Conservation (phyloP, 768 basidiomycete species). For the Mycena filopes region DNA sequence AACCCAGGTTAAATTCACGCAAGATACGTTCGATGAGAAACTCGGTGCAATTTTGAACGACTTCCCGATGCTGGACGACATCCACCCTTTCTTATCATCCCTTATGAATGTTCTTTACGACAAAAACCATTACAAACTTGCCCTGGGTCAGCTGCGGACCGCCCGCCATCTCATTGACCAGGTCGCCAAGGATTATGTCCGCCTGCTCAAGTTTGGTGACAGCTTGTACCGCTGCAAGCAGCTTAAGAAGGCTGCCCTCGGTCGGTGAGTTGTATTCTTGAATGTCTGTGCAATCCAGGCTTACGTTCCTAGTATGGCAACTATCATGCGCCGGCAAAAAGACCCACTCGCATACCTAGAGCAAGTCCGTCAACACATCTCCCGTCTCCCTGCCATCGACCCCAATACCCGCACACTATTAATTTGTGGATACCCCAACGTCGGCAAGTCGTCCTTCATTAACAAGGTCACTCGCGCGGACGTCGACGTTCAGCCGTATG, state of each 20-base stretch:
- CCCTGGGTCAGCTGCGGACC: slow-evolving; percentile 95
- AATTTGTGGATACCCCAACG: slow-evolving; percentile 99
- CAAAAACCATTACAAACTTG: slow-evolving; percentile 99
- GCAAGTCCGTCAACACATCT: slow-evolving; percentile 99
- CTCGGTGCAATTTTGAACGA: slow-evolving; percentile 92
- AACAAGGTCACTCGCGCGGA: slow-evolving; percentile 99
- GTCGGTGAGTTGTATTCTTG: slow-evolving; percentile 71
- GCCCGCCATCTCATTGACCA: slow-evolving; percentile 96
- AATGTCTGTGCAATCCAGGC: no score
- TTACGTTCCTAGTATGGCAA: slow-evolving; percentile 84
- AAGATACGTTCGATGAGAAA: slow-evolving; percentile 97
- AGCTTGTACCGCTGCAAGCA: slow-evolving; percentile 98
- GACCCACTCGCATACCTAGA: slow-evolving; percentile 98
- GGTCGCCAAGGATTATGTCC: slow-evolving; percentile 96
- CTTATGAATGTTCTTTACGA: slow-evolving; percentile 99
- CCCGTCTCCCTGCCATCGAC: slow-evolving; percentile 97
- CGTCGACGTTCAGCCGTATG: slow-evolving; percentile 99
- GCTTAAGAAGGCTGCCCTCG: slow-evolving; percentile 95
- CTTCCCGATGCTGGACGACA: slow-evolving; percentile 97
- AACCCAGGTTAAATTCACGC: slow-evolving; percentile 88
- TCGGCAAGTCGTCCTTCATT: slow-evolving; percentile 99
- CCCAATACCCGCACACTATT: slow-evolving; percentile 97
- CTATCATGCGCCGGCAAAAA: slow-evolving; percentile 98
- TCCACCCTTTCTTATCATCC: slow-evolving; percentile 96
- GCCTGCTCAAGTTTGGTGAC: slow-evolving; percentile 97